These are phyloP conservation scores for Thraustochytrium striatum DNA, from an alignment of 352 stramenopile genomes.

Conservation along the genomic window DNA sequence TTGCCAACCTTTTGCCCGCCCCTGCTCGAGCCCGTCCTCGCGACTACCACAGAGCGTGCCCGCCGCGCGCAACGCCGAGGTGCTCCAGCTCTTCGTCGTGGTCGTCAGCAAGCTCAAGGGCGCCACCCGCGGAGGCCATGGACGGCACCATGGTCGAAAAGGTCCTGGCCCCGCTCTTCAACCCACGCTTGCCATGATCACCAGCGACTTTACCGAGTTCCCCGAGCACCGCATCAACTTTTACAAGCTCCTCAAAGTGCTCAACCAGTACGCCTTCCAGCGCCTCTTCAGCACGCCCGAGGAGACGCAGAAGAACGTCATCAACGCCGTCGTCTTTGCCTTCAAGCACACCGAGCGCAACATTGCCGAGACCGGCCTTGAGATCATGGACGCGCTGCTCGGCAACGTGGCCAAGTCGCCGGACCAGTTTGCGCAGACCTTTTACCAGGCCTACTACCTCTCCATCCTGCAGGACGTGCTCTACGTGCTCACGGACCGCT, in stretches of 20 bases:
- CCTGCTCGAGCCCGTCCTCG: slow-evolving; percentile 91
- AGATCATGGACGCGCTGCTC: slow-evolving; percentile 59
- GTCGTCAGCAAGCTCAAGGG: slow-evolving; percentile 94
- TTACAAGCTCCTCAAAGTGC: slow-evolving; percentile 88
- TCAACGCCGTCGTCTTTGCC: slow-evolving; percentile 98
- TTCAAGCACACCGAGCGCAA: slow-evolving; percentile 99
- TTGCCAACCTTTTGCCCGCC: slow-evolving; percentile 90
- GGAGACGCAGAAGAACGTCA: slow-evolving; percentile 96
- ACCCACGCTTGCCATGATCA: slow-evolving; percentile 95
- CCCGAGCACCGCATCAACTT: slow-evolving; percentile 97
- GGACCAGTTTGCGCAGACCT: slow-evolving; percentile 85
- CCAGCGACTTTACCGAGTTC: slow-evolving; percentile 98
- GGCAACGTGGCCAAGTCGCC: slow-evolving; percentile 77
- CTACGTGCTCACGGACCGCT: slow-evolving; percentile 84
- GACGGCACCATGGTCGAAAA: slow-evolving; percentile 60
- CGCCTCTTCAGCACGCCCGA: slow-evolving; percentile 92
- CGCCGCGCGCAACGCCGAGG: slow-evolving; percentile 71
- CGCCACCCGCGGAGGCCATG: slow-evolving; percentile 50
- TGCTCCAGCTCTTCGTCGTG: slow-evolving; percentile 89
- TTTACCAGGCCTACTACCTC: slow-evolving; percentile 97
- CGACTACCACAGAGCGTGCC: slow-evolving; percentile 87
- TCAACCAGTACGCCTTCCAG: slow-evolving; percentile 92
- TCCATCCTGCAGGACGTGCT: slow-evolving; percentile 65
- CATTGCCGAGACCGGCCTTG: slow-evolving; percentile 83
- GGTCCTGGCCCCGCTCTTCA: slow-evolving; percentile 16